Conservation (phyloP, 2,329 filamentous ascomycete species). For the Aspergillus cejpii region DNA sequence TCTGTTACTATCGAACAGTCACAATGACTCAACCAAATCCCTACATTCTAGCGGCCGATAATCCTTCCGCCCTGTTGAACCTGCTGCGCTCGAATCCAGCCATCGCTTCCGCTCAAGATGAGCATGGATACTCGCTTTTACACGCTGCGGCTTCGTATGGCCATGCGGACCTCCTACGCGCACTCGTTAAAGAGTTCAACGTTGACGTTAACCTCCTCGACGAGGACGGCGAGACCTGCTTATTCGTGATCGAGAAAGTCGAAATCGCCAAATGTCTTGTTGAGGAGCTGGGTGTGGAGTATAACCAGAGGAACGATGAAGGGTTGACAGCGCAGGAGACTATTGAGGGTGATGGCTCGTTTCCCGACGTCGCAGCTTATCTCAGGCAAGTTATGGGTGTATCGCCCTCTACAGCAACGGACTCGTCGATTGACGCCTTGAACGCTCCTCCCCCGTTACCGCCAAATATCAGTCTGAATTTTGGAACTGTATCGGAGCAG, state of each 20-base stretch:
- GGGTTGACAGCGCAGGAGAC: conserved; percentile 75
- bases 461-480: conserved; percentile 66
- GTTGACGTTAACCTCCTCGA: conserved; percentile 77
- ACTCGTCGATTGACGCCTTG: conserved; percentile 30
- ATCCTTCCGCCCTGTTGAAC: conserved; percentile 64
- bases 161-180: conserved; percentile 70
- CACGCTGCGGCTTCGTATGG: conserved; percentile 92
- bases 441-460: conserved; percentile 59
- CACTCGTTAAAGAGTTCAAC: conserved; percentile 66
- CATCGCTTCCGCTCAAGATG: conserved; percentile 75
- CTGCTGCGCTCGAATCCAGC: conserved; percentile 67
- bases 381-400: conserved; percentile 44
- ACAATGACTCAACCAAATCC: conserved; percentile 49
- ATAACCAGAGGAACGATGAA: conserved; percentile 60
- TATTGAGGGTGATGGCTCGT: conserved; percentile 71
- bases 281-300: conserved; percentile 71
- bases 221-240: conserved; percentile 87
- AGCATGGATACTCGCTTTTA: conserved; percentile 87
- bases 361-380: conserved; percentile 67
- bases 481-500: conserved; percentile 64
- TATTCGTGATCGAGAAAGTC: conserved; percentile 82
- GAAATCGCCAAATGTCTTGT: conserved; percentile 72
- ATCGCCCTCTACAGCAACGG: conserved; percentile 20
- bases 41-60: conserved; percentile 75
- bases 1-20: not conserved